Base-by-base conservation (phyloP, 345 rosid species). In the Citropsis articulata region DNA sequence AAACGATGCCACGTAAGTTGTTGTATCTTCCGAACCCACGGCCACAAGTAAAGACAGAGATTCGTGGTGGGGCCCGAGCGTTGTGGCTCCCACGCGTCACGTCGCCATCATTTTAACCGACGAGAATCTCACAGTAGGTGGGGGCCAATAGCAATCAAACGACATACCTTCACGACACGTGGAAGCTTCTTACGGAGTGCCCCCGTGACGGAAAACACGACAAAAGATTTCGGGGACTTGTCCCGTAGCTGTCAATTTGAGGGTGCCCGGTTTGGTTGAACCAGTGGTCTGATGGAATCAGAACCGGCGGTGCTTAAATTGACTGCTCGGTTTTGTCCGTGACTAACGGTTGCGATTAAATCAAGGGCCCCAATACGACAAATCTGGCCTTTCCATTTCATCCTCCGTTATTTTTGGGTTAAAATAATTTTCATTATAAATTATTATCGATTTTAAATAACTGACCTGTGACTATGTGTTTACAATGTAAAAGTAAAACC, bases 41-140 rank as follows among this genome's bases (percentile, higher is more conserved):
- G 6, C 69, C 57, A 45, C 53, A 36, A 80, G 81, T 50, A 84
- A 78, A 82, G 89, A 86, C 89, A 86, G 77, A 86, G 89, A 86
- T 86, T 80, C 87, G 66, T 76, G 30, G 78, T 22, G 60, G 86
- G 79, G n/a, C 69, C 83, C 53, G 57, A 8, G 14, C 7, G 3
- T 1, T 0, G 36, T n/a, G 69, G 80, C 69, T 24, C 75, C 83
- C 66, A 78, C 84, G 24, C 85, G 81, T 45, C 71, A 63, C 42
- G 68, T 83, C 78, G 45, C 65, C 75, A 38, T 80, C 79, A 50
- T 22, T 33, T 22, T 42, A 38, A 9, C 31, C 18, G 73, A 75
- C 82, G 83, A 77, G 70, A 81, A 66, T 69, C 62, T 77, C 81
- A 77, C 65, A 65, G 62, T 53, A 0, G 0, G 57, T 48, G 69